Conservation (phyloP, 1,139 yeast species). For the Candida tetrigidarum region DNA sequence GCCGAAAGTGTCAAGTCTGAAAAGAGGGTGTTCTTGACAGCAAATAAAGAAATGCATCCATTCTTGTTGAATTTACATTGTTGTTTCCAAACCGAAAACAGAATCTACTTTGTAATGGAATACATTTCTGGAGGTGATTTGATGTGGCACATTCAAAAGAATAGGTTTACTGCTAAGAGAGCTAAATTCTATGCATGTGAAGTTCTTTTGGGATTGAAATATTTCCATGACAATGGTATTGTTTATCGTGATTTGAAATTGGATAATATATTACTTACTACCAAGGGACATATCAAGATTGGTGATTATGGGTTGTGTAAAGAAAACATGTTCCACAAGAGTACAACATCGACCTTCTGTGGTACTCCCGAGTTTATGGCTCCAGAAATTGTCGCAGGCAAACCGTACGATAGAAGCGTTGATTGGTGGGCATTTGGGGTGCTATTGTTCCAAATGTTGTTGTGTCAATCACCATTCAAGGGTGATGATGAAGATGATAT, state of each 20-base stretch:
- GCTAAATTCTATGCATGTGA: conserved; percentile 99
- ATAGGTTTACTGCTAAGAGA: conserved; percentile 83
- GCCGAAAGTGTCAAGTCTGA: conserved; percentile 95
- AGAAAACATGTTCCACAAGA: conserved; percentile 93
- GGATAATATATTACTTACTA: conserved; percentile 87
- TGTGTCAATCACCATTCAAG: conserved; percentile 96
- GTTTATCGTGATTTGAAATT: conserved; percentile 95
- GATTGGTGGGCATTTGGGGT: conserved; percentile 99
- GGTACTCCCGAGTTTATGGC: conserved; percentile 99
- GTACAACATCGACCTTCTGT: conserved; percentile 93
- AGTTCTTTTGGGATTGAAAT: conserved; percentile 85
- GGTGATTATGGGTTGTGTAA: conserved; percentile 98
- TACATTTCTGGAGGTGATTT: conserved; percentile 97
- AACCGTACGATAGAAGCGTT: conserved; percentile 89
- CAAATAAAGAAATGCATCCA: conserved; percentile 91
- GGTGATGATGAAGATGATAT: conserved; percentile 99
- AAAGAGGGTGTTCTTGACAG: conserved; percentile 88
- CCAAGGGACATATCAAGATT: conserved; percentile 93
- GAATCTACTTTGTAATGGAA: conserved; percentile 98
- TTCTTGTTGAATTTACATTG: conserved; percentile 89
- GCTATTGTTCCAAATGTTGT: conserved; percentile 89
- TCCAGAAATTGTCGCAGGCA: conserved; percentile 94
- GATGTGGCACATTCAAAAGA: conserved; percentile 99
- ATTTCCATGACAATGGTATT: conserved; percentile 94
- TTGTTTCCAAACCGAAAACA: conserved; percentile 96